A percentile compares a stretch with the other conserved stretches of the same genome.
These are phyloP conservation scores for Bruguiera gymnorhiza DNA, from an alignment of 345 rosid genomes.

Conservation along the genomic window DNA sequence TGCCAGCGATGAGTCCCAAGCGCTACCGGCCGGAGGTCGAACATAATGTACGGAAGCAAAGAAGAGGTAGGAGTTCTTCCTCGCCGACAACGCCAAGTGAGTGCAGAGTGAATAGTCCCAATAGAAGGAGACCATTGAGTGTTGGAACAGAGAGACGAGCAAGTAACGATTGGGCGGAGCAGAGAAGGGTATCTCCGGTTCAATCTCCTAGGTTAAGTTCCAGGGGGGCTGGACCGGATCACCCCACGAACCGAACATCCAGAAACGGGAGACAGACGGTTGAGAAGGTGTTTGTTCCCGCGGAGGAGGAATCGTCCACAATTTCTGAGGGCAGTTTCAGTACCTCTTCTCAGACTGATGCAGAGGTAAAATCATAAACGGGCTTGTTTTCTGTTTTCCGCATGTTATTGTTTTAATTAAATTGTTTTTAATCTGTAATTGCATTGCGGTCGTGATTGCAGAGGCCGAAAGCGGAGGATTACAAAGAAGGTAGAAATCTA, in stretches of 20 bases:
- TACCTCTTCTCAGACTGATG: conserved; percentile 48
- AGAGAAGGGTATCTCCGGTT: conserved; percentile 47
- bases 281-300: conserved; percentile 24
- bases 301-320: conserved; percentile 53
- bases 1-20: conserved; percentile 40
- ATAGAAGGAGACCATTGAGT: conserved; percentile 38
- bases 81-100: conserved; percentile 44
- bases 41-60: conserved; percentile 30
- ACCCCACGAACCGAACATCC: conserved; percentile 32
- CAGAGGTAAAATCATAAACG: conserved; percentile 43
- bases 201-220: conserved; percentile 40
- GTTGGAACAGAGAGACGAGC: conserved; percentile 42
- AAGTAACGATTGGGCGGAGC: conserved; percentile 35
- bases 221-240: conserved; percentile 36
- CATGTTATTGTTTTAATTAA: too few species aligned
- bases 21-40: conserved; percentile 38
- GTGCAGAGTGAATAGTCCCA: conserved; percentile 46
- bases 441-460: conserved; percentile 13
- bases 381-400: too few species aligned
- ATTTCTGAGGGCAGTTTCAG: conserved; percentile 54
- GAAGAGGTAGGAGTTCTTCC: conserved; percentile 39
- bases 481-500: conserved; percentile 58
- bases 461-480: conserved; percentile 55
- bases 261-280: conserved; percentile 32
- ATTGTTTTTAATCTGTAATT: neutral